phyloP scores from a whole-genome alignment of 345 rosid genomes.

The Acer campestre region DNA sequence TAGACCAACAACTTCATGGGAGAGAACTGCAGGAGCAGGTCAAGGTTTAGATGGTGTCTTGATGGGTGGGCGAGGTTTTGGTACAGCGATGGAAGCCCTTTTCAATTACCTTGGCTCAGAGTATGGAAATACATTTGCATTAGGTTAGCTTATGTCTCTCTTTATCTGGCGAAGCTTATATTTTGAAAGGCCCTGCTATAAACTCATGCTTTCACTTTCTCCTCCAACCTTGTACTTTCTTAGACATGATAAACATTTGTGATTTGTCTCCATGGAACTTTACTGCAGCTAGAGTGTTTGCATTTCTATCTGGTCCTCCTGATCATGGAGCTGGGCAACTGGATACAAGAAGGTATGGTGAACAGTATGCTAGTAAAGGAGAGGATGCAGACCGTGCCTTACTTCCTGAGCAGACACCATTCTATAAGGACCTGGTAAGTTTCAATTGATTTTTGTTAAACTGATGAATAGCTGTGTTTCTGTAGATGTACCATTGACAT shows the following conservation, averaged over 20 bases:
- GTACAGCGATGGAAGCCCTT: slow-evolving; percentile 94
- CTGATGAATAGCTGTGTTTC: slow-evolving; percentile 13
- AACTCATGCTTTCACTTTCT: slow-evolving; percentile 3
- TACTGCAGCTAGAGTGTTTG: slow-evolving; percentile 90
- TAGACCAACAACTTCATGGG: slow-evolving; percentile 96
- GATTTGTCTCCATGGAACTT: slow-evolving; percentile 27
- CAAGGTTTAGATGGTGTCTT: slow-evolving; percentile 82
- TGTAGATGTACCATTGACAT: slow-evolving; percentile 38
- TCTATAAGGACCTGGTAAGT: slow-evolving; percentile 90
- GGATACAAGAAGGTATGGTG: slow-evolving; percentile 96
- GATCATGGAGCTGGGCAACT: slow-evolving; percentile 98
- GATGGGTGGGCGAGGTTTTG: slow-evolving; percentile 98
- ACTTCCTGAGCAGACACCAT: slow-evolving; percentile 98
- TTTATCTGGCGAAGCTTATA: background rate
- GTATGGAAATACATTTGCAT: slow-evolving; percentile 91
- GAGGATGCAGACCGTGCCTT: slow-evolving; percentile 99
- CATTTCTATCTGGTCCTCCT: slow-evolving; percentile 97
- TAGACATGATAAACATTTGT: slow-evolving; percentile 8
- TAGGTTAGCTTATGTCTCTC: slow-evolving; percentile 52
- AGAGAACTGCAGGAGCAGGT: slow-evolving; percentile 77
- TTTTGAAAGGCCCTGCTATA: background rate
- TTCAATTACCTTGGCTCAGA: slow-evolving; percentile 94
- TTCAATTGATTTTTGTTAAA: slow-evolving; percentile 22
- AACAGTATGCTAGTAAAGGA: slow-evolving; percentile 98
- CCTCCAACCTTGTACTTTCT: slow-evolving; percentile 3